Conservation (phyloP, 352 stramenopile species). For the Peronosclerospora sorghi region DNA sequence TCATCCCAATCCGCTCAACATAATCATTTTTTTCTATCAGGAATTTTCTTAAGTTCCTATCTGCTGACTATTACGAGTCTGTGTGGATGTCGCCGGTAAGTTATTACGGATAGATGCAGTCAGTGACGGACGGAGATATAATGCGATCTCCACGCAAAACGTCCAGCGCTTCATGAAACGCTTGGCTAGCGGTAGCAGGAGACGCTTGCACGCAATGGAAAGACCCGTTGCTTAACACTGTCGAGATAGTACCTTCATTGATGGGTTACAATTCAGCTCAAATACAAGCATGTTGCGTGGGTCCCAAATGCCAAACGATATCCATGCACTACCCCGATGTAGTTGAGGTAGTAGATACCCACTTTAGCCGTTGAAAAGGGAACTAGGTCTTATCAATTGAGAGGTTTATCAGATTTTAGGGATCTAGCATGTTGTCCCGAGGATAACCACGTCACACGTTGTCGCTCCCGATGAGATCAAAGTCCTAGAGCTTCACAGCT, state of each 20-base stretch:
- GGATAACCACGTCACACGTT: conserved; percentile 55
- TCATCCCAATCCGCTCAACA: conserved; percentile 30
- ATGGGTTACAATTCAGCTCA: conserved; percentile 19
- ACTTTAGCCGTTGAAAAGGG: conserved; percentile 31
- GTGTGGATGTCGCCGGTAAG: neutral
- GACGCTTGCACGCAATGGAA: too few relatives aligned
- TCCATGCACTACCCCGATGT: conserved; percentile 37
- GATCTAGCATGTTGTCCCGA: conserved; percentile 29
- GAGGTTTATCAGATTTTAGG: conserved; percentile 48
- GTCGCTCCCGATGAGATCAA: conserved; percentile 32
- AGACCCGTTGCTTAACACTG: too few relatives aligned
- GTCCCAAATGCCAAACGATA: conserved; percentile 47
- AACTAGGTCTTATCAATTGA: conserved; percentile 28
- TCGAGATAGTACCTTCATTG: neutral
- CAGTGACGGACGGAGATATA: neutral
- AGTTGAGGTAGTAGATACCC: conserved; percentile 47
- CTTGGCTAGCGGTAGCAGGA: neutral
- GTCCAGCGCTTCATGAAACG: conserved; percentile 42
- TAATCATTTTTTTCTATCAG: conserved; percentile 47
- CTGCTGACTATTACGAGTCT: conserved; percentile 1
- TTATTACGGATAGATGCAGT: conserved; percentile 11
- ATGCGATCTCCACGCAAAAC: conserved; percentile 33
- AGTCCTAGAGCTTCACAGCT: conserved; percentile 52
- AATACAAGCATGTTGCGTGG: conserved; percentile 39
- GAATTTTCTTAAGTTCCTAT: conserved; percentile 29